These are phyloP conservation scores for Aspergillaceae sp. DNA, from an alignment of 2,329 filamentous ascomycete species.

Conservation along the genomic window DNA sequence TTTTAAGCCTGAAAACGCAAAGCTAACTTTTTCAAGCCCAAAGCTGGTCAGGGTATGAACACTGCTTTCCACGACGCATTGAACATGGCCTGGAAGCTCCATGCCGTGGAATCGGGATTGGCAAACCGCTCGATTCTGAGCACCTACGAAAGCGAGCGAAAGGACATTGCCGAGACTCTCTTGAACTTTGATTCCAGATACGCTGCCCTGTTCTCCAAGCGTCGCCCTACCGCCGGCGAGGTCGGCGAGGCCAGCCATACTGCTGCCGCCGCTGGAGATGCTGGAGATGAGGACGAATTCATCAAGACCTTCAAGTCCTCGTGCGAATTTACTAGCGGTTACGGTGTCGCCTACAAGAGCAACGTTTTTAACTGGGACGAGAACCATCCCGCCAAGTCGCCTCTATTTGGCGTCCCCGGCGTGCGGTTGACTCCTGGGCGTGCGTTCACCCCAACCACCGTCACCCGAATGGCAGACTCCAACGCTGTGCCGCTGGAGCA, in stretches of 20 bases:
- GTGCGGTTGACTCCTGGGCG: constrained; percentile 64
- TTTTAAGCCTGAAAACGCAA: background rate
- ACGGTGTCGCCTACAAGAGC: constrained; percentile 75
- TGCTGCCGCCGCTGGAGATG: constrained; percentile 14
- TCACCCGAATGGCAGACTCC: constrained; percentile 78
- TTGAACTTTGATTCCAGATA: constrained; percentile 83
- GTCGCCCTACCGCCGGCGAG: constrained; percentile 63
- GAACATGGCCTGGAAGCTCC: constrained; percentile 94
- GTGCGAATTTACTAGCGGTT: constrained; percentile 88
- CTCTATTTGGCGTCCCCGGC: constrained; percentile 57
- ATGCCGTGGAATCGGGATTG: constrained; percentile 77
- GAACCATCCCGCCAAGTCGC: constrained; percentile 61
- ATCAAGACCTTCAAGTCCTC: constrained; percentile 83
- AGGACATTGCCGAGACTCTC: constrained; percentile 72
- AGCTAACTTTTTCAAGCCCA: constrained; percentile 36
- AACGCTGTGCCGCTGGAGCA: constrained; percentile 88
- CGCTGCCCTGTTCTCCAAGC: constrained; percentile 78
- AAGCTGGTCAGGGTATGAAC: constrained; percentile 58
- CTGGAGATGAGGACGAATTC: constrained; percentile 56
- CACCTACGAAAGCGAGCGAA: constrained; percentile 82
- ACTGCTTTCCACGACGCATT: constrained; percentile 57
- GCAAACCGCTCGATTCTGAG: constrained; percentile 65
- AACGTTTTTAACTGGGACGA: constrained; percentile 79
- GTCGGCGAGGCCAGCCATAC: constrained; percentile 55
- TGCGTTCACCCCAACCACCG: constrained; percentile 67